Evolutionary conservation across 768 basidiomycete genomes (phyloP).

Genomic region (Termitomyces eurrhizus): DNA sequence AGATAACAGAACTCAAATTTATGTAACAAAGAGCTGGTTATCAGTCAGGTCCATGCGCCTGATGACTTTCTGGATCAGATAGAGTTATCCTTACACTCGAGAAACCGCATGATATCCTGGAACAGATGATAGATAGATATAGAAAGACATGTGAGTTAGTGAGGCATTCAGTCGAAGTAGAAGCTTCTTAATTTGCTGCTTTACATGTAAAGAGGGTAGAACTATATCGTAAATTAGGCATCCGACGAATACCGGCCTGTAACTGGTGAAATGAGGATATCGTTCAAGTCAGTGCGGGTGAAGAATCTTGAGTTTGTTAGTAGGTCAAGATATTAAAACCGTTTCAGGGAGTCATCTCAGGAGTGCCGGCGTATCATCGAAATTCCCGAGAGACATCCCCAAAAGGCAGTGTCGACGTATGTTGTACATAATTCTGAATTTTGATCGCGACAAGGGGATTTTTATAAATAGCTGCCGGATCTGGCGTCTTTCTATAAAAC

Average conservation of each 20-base stretch:
- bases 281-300: not conserved
- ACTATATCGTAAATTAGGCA: not conserved
- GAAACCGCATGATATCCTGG: not conserved
- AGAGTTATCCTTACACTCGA: not conserved
- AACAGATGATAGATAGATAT: too few relatives aligned
- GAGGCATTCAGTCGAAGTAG: not conserved
- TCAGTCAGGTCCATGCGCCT: not conserved
- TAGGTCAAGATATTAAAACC: too few relatives aligned
- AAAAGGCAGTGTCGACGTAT: constrained; percentile 11
- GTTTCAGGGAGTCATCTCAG: too few relatives aligned
- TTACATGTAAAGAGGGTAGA: not conserved
- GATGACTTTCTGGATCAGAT: not conserved
- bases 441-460: constrained; percentile 5
- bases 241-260: not conserved
- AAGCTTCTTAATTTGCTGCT: not conserved
- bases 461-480: constrained; percentile 10
- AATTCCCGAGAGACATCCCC: constrained; percentile 5
- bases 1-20: not conserved
- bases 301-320: not conserved
- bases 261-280: not conserved
- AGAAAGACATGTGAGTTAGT: not conserved
- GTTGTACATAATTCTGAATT: constrained; percentile 8
- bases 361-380: too few relatives aligned
- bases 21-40: not conserved
- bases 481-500: constrained; percentile 8